A percentile compares a stretch with the other conserved stretches of the same genome.
phyloP scores from a whole-genome alignment of 306 rosid species.

The Lathyrus aphaca region DNA sequence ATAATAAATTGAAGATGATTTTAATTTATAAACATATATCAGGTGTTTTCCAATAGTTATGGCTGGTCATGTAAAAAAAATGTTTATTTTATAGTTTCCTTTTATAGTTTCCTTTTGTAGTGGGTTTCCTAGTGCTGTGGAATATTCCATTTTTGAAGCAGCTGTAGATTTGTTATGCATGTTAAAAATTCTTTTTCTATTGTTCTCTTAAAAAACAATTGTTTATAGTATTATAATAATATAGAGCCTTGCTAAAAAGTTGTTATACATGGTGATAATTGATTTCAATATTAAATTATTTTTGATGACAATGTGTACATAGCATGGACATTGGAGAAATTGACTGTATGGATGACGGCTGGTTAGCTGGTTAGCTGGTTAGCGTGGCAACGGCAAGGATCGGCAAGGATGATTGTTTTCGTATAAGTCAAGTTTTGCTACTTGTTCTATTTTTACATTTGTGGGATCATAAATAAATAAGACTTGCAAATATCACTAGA shows the following conservation, averaged over 20 bases:
- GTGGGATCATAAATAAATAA: conserved; percentile 56
- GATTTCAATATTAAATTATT: background rate
- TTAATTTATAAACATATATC: no score
- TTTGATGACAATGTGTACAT: conserved; percentile 34
- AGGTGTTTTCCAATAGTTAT: conserved; percentile 15
- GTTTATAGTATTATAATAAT: no score
- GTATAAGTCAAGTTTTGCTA: conserved; percentile 54
- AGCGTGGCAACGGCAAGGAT: conserved; percentile 54
- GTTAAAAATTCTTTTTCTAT: background rate
- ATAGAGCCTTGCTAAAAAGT: no score
- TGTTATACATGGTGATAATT: background rate
- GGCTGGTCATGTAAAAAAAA: background rate
- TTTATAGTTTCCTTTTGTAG: conserved; percentile 9
- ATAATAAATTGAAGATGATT: no score
- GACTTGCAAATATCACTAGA: conserved; percentile 51
- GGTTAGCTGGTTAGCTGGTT: conserved; percentile 95
- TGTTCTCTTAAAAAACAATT: background rate
- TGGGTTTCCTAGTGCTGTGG: conserved; percentile 27
- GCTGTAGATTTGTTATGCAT: conserved; percentile 13
- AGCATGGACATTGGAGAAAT: conserved; percentile 90
- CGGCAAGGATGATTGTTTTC: conserved; percentile 46
- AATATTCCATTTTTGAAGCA: conserved; percentile 29
- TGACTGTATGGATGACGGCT: conserved; percentile 78
- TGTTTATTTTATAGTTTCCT: background rate
- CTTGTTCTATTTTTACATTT: conserved; percentile 13